Percentiles rank a stretch among this genome's conserved stretches.
Evolutionary conservation across 2,329 filamentous ascomycete genomes (phyloP).

Genomic region (Neofusicoccum cordaticola): DNA sequence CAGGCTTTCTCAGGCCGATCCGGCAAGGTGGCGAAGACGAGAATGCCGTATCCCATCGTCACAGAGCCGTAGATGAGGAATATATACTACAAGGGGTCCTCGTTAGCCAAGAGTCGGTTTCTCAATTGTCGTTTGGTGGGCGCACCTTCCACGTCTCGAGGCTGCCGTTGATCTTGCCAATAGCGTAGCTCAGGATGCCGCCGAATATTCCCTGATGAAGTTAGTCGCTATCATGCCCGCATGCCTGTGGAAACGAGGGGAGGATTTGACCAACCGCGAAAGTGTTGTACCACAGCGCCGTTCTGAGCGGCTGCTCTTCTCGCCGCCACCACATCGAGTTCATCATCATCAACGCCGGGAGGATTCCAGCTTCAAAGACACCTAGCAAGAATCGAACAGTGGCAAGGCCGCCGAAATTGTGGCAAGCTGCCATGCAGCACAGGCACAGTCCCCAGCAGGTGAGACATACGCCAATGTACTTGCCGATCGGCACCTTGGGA

Average conservation of each 20-base stretch:
- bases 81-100: slow-evolving; percentile 39
- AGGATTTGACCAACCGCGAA: background rate
- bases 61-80: background rate
- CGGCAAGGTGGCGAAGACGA: background rate
- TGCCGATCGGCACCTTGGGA: slow-evolving; percentile 51
- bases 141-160: slow-evolving; percentile 45
- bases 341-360: slow-evolving; percentile 26
- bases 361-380: slow-evolving; percentile 23
- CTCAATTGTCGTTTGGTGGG: too few relatives aligned
- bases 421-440: slow-evolving; percentile 60
- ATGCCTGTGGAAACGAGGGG: too few relatives aligned
- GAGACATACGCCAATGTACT: slow-evolving; percentile 48
- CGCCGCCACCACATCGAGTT: slow-evolving; percentile 24
- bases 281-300: slow-evolving; percentile 29
- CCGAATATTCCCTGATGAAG: slow-evolving; percentile 62
- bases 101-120: background rate
- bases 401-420: slow-evolving; percentile 56
- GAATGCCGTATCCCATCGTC: background rate
- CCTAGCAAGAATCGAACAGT: slow-evolving; percentile 29
- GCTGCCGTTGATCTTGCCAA: background rate
- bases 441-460: slow-evolving; percentile 55
- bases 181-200: background rate
- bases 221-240: slow-evolving; percentile 62
- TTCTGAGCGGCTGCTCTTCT: background rate
- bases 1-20: background rate